Evolutionary conservation across 495 filamentous ascomycete genomes (phyloP).

Genomic region (Aspergillus nanangensis): DNA sequence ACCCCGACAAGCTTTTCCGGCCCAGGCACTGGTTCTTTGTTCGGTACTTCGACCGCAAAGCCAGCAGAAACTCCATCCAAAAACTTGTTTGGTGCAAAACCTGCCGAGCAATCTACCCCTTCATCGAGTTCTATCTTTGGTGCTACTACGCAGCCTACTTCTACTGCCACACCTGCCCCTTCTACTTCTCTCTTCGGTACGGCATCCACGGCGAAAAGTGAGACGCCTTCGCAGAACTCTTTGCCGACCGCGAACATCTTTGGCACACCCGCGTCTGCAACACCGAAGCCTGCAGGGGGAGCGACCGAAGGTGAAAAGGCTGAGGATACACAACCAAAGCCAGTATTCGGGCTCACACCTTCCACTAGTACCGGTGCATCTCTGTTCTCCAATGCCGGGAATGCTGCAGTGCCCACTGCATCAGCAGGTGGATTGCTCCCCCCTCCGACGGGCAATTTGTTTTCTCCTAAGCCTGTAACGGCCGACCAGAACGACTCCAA

Average conservation of each 20-base stretch:
- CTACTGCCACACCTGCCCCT: constrained; percentile 9
- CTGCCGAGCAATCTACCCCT: constrained; percentile 11
- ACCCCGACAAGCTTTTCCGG: not conserved
- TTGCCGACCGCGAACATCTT: constrained; percentile 20
- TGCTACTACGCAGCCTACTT: constrained; percentile 13
- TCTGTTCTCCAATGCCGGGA: constrained; percentile 16
- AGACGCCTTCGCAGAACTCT: constrained; percentile 16
- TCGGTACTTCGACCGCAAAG: constrained; percentile 13
- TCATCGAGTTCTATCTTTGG: constrained; percentile 19
- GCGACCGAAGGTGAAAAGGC: constrained; percentile 11
- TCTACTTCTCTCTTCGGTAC: constrained; percentile 19
- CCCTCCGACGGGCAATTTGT: constrained; percentile 15
- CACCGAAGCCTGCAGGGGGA: constrained; percentile 11
- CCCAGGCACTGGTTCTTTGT: constrained; percentile 10
- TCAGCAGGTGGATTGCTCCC: constrained; percentile 13
- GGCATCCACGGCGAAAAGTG: constrained; percentile 12
- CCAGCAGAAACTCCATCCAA: constrained; percentile 16
- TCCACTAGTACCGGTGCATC: constrained; percentile 9
- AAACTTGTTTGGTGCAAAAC: constrained; percentile 18
- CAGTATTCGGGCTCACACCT: constrained; percentile 9
- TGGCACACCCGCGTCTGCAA: constrained; percentile 5
- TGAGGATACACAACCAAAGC: constrained; percentile 6
- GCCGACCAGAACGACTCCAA: constrained; percentile 16
- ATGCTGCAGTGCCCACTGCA: constrained; percentile 4
- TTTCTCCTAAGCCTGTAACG: constrained; percentile 20